Evolutionary conservation across 768 basidiomycete genomes (phyloP), one percentile per base, ranked within the genome.

Genomic region (Russula foetens): DNA sequence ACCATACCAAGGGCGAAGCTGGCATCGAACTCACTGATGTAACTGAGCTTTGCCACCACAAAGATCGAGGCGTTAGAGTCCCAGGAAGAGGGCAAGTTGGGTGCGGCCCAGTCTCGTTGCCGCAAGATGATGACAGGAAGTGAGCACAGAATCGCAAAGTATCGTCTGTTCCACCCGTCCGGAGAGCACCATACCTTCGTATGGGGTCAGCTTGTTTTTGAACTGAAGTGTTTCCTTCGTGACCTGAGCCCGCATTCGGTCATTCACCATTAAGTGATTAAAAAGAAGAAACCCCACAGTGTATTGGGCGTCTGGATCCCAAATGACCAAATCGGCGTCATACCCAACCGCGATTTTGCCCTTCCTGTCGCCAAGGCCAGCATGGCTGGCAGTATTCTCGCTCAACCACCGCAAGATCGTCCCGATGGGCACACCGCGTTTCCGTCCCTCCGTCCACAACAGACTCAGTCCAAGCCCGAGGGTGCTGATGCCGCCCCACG

Each of bases 401-500:
- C 84, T 83, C 60, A 83, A 81, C 94, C 92, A 97, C n/a, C 83
- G 71, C 15, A 92, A 69, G 12, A 96, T 78, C 49, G 83, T 76
- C 39, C 75, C 72, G 43, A 95, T 76, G 0, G 74, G 74, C 2
- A 89, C 72, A 12, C 82, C 83, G 52, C 81, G 75, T 67, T 79
- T 83, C 45, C 71, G 72, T 3, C 81, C 84, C 72, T 97, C 92
- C 0, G 92, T 95, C 91, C 91, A 96, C 44, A 98, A 68, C 53
- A 97, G 73, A 69, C 89, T 89, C 48, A 98, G 72, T 0, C 96
- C 97, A n/a, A 98, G 77, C 3, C 96, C 96, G 24, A 99, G 79
- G 5, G 90, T 86, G 62, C 88, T 89, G 63, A 99, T 91, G 0
- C 96, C 96, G 44, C 96, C 96, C 96, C 96, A 98, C 0, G 95